Conservation (phyloP, 2,329 filamentous ascomycete genomes). For the Sporothrix brunneoviolacea region DNA sequence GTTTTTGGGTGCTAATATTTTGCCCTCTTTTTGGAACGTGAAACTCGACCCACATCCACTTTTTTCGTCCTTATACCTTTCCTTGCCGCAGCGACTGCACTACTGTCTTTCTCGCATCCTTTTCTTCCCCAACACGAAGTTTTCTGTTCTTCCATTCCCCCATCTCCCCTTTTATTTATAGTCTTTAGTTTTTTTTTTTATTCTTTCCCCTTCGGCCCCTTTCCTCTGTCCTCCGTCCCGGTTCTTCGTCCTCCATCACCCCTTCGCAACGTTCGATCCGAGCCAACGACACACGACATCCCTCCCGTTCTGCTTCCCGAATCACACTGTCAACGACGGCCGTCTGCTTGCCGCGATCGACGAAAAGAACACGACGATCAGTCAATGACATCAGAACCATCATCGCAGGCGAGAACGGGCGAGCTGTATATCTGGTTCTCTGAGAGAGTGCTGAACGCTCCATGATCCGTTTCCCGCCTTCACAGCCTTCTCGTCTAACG, state of each 20-base stretch:
- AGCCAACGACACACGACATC: too few species aligned
- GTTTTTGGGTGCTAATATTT: slow-evolving; percentile 4
- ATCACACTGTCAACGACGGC: too few species aligned
- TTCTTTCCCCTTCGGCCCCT: neutral
- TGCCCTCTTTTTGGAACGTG: slow-evolving; percentile 8
- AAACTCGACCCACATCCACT: slow-evolving; percentile 13
- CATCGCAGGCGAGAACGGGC: neutral
- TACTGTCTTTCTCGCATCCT: neutral
- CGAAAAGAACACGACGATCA: neutral
- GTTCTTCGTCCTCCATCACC: too few species aligned
- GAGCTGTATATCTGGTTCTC: neutral
- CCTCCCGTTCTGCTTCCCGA: too few species aligned
- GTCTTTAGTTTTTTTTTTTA: slow-evolving; percentile 5
- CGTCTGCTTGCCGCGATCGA: too few species aligned
- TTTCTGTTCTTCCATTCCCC: slow-evolving; percentile 4
- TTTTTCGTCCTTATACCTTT: slow-evolving; percentile 6
- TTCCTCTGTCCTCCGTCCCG: too few species aligned
- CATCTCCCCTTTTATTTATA: neutral
- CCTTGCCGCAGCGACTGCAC: neutral
- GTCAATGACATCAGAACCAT: slow-evolving; percentile 2
- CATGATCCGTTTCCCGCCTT: slow-evolving; percentile 5
- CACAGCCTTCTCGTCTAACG: neutral
- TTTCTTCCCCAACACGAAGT: neutral
- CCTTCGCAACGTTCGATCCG: too few species aligned
- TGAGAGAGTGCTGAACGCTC: slow-evolving; percentile 2